phyloP scores from a whole-genome alignment of 2,329 filamentous ascomycete species.

The Decorospora gaudefroyi region DNA sequence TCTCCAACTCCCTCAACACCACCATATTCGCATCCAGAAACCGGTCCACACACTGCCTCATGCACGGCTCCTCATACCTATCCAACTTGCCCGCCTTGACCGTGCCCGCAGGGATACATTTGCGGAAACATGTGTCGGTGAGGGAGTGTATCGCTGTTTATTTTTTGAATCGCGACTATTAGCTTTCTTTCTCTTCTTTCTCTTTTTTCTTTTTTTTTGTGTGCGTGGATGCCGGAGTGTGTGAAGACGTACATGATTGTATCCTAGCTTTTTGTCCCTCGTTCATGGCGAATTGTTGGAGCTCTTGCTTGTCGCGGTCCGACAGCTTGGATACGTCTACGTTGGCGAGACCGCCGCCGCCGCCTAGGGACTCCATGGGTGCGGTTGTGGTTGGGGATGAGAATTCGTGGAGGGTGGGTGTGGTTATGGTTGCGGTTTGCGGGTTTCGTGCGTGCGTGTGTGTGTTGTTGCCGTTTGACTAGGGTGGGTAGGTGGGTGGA shows the following conservation, averaged over 20 bases:
- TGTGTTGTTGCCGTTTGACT: no score
- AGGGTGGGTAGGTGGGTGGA: no score
- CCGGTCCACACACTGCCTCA: slow-evolving; percentile 90
- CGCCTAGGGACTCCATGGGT: slow-evolving; percentile 43
- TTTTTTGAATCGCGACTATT: neutral
- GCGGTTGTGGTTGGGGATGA: neutral
- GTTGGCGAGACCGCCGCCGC: slow-evolving; percentile 55
- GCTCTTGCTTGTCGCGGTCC: slow-evolving; percentile 81
- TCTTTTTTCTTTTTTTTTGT: no score
- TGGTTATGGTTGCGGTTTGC: slow-evolving; percentile 6
- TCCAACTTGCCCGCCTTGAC: slow-evolving; percentile 76
- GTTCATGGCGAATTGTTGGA: slow-evolving; percentile 82
- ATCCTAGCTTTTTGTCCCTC: slow-evolving; percentile 85
- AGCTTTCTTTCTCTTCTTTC: neutral
- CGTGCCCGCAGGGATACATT: slow-evolving; percentile 76
- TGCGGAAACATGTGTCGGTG: slow-evolving; percentile 87
- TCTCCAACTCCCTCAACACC: slow-evolving; percentile 83
- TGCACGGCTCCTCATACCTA: slow-evolving; percentile 76
- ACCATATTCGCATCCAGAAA: slow-evolving; percentile 88
- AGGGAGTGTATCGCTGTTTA: slow-evolving; percentile 65
- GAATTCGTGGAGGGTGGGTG: slow-evolving; percentile 10
- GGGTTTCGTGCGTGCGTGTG: no score
- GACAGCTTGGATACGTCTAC: slow-evolving; percentile 75
- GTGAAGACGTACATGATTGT: slow-evolving; percentile 49
- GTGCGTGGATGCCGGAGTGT: no score